These are phyloP conservation scores for Wolfiporia cocos DNA, from an alignment of 1,284 basidiomycete genomes.

Conservation along the genomic window DNA sequence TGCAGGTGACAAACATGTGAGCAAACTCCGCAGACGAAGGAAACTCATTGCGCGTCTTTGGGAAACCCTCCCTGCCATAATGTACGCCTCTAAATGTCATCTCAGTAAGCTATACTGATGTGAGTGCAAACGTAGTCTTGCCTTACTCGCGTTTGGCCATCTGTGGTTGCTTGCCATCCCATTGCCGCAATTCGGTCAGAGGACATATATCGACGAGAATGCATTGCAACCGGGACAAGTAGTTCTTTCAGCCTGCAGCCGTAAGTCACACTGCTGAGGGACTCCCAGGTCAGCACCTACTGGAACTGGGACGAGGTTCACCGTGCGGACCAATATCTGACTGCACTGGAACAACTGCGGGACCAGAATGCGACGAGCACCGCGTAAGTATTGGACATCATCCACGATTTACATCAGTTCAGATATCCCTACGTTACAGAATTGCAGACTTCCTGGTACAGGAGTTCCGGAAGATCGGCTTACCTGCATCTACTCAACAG, in stretches of 20 bases:
- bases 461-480: slow-evolving; percentile 66
- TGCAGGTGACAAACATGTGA: slow-evolving; percentile 22
- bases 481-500: slow-evolving; percentile 60
- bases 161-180: slow-evolving; percentile 75
- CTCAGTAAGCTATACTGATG: neutral
- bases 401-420: neutral
- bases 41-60: slow-evolving; percentile 20
- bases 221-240: slow-evolving; percentile 89
- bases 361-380: slow-evolving; percentile 59
- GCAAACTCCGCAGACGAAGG: slow-evolving; percentile 33
- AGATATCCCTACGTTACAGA: slow-evolving; percentile 44
- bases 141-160: slow-evolving; percentile 59
- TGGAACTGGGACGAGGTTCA: slow-evolving; percentile 89
- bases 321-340: slow-evolving; percentile 73
- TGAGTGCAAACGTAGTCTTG: slow-evolving; percentile 31
- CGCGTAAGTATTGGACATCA: slow-evolving; percentile 45
- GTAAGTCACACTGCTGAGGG: no score
- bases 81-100: slow-evolving; percentile 19
- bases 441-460: slow-evolving; percentile 35
- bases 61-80: slow-evolving; percentile 19
- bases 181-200: slow-evolving; percentile 53
- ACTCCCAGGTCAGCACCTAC: slow-evolving; percentile 72
- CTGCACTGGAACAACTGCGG: slow-evolving; percentile 57
- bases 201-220: slow-evolving; percentile 88
- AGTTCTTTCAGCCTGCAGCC: no score